Evolutionary conservation across 2,329 filamentous ascomycete species (phyloP).

Genomic region (Blumeriella jaapii): DNA sequence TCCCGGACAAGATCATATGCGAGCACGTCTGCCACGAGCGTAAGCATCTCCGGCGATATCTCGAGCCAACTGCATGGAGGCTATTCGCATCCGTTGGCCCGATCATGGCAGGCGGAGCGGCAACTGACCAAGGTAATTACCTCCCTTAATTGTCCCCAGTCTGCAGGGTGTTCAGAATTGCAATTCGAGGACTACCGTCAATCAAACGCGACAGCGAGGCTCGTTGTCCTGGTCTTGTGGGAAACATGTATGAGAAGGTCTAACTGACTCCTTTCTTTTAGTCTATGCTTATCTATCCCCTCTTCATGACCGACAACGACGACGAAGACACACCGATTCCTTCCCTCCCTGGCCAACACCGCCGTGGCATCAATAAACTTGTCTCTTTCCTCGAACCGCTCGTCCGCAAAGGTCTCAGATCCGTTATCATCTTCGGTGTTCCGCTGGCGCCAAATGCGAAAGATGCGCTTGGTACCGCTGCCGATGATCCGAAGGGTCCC

Average conservation of each 20-base stretch:
- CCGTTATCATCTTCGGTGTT: slow-evolving; percentile 93
- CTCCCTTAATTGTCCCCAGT: not conserved
- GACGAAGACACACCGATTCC: slow-evolving; percentile 87
- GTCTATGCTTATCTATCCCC: slow-evolving; percentile 97
- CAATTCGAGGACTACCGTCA: too few relatives aligned
- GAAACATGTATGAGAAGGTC: too few relatives aligned
- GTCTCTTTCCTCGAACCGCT: slow-evolving; percentile 77
- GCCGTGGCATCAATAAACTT: slow-evolving; percentile 77
- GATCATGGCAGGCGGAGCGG: slow-evolving; percentile 73
- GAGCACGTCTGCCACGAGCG: slow-evolving; percentile 55
- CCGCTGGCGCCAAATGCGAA: slow-evolving; percentile 72
- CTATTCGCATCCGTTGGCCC: slow-evolving; percentile 68
- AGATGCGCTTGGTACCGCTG: slow-evolving; percentile 81
- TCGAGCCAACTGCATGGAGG: slow-evolving; percentile 75
- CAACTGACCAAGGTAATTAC: slow-evolving; percentile 67
- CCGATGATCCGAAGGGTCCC: slow-evolving; percentile 85
- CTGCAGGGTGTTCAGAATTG: too few relatives aligned
- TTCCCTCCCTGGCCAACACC: slow-evolving; percentile 81
- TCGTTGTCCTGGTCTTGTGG: too few relatives aligned
- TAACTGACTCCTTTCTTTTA: too few relatives aligned
- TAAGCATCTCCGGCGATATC: slow-evolving; percentile 64
- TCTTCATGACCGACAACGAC: slow-evolving; percentile 90
- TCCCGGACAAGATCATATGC: slow-evolving; percentile 55
- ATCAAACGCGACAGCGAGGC: too few relatives aligned
- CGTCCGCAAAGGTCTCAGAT: slow-evolving; percentile 78